A percentile compares a stretch with the other conserved stretches of the same genome.
phyloP scores from a whole-genome alignment of 2,329 filamentous ascomycete species.

The Pseudohalonectria lignicola region DNA sequence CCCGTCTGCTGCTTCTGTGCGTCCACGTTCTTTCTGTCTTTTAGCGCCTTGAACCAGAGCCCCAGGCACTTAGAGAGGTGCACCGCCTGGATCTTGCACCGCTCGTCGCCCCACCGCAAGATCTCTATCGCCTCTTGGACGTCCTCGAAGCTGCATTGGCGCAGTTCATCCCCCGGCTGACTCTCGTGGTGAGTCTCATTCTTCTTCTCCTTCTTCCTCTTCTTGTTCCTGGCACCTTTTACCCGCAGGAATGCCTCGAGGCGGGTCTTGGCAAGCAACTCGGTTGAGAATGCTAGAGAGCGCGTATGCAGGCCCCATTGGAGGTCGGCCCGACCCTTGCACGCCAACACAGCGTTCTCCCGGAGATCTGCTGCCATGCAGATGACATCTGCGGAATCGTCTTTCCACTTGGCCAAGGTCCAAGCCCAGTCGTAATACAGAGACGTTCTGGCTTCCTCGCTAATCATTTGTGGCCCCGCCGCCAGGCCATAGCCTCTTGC shows the following conservation, averaged over 20 bases:
- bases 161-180: not conserved
- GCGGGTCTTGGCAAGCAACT: not conserved
- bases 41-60: not conserved
- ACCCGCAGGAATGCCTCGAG: not conserved
- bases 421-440: not conserved
- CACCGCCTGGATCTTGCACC: not conserved
- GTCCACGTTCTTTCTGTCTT: not conserved
- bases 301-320: not conserved
- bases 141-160: not conserved
- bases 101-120: not conserved
- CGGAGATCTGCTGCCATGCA: not conserved
- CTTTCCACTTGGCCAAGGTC: not conserved
- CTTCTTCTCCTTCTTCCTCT: not conserved
- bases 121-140: not conserved
- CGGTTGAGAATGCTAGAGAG: not conserved
- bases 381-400: not conserved
- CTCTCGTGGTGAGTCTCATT: not conserved
- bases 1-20: not conserved
- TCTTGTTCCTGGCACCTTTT: not conserved
- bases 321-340: not conserved
- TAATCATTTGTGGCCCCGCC: not conserved
- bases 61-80: not conserved
- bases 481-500: not conserved
- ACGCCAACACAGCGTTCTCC: not conserved
- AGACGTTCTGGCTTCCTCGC: not conserved